These are phyloP conservation scores for Sugiyamaella castrensis DNA, from an alignment of 1,139 yeast species.

Conservation along the genomic window DNA sequence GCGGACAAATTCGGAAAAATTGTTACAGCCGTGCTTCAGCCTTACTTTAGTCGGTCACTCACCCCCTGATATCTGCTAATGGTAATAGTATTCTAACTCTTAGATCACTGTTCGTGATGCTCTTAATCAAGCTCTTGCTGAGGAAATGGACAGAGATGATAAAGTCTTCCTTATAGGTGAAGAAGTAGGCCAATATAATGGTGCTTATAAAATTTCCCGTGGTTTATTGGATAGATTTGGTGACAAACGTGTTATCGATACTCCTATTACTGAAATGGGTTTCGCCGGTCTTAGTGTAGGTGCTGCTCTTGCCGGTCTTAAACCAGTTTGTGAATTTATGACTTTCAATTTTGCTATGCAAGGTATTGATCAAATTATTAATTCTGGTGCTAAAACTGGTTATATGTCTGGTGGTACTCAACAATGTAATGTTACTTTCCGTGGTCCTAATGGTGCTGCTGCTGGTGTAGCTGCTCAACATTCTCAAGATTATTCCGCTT, in stretches of 20 bases:
- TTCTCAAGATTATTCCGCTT: slow-evolving; percentile 94
- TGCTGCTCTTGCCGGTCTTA: slow-evolving; percentile 94
- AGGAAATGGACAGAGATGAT: slow-evolving; percentile 95
- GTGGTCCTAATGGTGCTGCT: slow-evolving; percentile 99
- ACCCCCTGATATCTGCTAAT: slow-evolving; percentile 2
- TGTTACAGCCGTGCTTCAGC: neutral
- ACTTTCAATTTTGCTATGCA: slow-evolving; percentile 99
- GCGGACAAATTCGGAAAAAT: neutral
- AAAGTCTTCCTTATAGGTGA: slow-evolving; percentile 96
- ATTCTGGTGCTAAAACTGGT: slow-evolving; percentile 97
- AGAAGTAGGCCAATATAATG: slow-evolving; percentile 98
- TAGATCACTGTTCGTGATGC: slow-evolving; percentile 93
- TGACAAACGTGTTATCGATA: slow-evolving; percentile 92
- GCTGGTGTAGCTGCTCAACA: slow-evolving; percentile 99
- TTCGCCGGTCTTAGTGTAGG: slow-evolving; percentile 98
- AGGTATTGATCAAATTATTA: slow-evolving; percentile 95
- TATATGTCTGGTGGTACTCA: slow-evolving; percentile 99
- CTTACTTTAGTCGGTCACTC: no score
- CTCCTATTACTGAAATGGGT: slow-evolving; percentile 99
- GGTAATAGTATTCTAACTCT: no score
- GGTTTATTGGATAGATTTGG: slow-evolving; percentile 96
- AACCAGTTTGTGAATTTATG: slow-evolving; percentile 98
- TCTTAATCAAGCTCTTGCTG: slow-evolving; percentile 89
- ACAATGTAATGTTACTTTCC: slow-evolving; percentile 93
- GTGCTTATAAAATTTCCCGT: slow-evolving; percentile 96